Percentiles rank a stretch among this genome's conserved stretches.
These are phyloP conservation scores for Andrographis paniculata DNA, from an alignment of 305 asterid species.

Conservation along the genomic window DNA sequence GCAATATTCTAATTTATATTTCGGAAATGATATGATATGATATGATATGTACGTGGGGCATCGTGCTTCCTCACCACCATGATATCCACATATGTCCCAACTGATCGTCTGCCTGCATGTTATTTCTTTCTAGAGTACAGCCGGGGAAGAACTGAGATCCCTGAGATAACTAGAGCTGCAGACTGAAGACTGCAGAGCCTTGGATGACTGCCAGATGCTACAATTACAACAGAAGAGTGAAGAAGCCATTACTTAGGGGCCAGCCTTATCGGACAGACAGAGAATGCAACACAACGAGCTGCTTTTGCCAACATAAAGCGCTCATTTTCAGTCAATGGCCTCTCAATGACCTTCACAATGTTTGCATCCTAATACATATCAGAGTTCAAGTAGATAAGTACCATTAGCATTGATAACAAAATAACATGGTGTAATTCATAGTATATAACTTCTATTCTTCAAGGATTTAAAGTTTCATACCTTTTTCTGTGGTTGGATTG, in stretches of 20 bases:
- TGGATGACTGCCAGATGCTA: constrained; percentile 5
- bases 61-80: background rate
- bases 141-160: background rate
- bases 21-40: background rate
- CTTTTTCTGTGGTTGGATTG: constrained; percentile 57
- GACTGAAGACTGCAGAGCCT: no score
- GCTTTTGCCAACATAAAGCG: constrained; percentile 95
- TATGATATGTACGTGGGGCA: no score
- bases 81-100: background rate
- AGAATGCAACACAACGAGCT: constrained; percentile 87
- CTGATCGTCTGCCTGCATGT: background rate
- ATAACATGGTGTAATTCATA: background rate
- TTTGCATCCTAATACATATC: constrained; percentile 60
- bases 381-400: background rate
- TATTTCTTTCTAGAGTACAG: no score
- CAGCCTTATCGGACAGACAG: constrained; percentile 74
- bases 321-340: constrained; percentile 91
- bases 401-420: background rate
- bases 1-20: background rate
- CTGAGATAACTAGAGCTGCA: constrained; percentile 3
- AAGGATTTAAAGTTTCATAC: constrained; percentile 23
- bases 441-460: constrained; percentile 1
- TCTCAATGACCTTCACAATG: constrained; percentile 87
- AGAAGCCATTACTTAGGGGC: constrained; percentile 49
- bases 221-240: background rate